A percentile compares a stretch with the other conserved stretches of the same genome.
phyloP scores from a whole-genome alignment of 257 asterid genomes.

The Scutellaria baicalensis region DNA sequence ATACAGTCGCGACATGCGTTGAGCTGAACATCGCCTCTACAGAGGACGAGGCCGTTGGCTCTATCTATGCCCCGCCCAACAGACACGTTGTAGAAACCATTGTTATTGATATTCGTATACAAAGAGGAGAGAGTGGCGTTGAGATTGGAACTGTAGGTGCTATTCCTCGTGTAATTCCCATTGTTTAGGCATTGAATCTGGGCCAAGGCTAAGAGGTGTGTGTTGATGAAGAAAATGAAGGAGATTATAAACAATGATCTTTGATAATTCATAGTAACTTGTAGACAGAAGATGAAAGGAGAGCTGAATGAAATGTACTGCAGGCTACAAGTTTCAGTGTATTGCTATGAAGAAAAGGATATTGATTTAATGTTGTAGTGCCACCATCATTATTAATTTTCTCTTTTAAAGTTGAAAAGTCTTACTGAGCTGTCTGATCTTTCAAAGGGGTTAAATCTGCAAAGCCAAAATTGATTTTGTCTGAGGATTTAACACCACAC shows the following conservation, averaged over 20 bases:
- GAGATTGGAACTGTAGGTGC: conserved; percentile 14
- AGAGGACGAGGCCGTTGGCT: conserved; percentile 15
- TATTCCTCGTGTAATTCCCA: conserved; percentile 16
- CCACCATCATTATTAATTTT: too few species aligned
- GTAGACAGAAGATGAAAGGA: conserved; percentile 12
- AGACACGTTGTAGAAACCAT: conserved; percentile 26
- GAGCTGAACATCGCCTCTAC: conserved; percentile 19
- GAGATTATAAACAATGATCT: background rate
- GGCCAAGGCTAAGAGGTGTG: background rate
- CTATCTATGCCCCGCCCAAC: conserved; percentile 1
- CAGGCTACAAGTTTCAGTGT: background rate
- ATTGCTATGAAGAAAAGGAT: too few species aligned
- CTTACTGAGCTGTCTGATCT: too few species aligned
- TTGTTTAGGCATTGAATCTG: background rate
- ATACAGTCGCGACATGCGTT: conserved; percentile 7
- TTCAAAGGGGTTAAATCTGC: too few species aligned
- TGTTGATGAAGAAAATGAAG: background rate
- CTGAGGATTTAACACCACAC: too few species aligned
- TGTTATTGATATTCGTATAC: background rate
- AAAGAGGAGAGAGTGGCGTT: conserved; percentile 20
- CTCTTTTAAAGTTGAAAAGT: too few species aligned
- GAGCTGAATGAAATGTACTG: background rate
- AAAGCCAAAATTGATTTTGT: too few species aligned
- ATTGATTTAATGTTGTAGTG: too few species aligned
- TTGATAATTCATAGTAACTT: background rate